Evolutionary conservation across 345 rosid species (phyloP), one percentile per base, ranked within the genome.

Genomic region (Populus davidiana): DNA sequence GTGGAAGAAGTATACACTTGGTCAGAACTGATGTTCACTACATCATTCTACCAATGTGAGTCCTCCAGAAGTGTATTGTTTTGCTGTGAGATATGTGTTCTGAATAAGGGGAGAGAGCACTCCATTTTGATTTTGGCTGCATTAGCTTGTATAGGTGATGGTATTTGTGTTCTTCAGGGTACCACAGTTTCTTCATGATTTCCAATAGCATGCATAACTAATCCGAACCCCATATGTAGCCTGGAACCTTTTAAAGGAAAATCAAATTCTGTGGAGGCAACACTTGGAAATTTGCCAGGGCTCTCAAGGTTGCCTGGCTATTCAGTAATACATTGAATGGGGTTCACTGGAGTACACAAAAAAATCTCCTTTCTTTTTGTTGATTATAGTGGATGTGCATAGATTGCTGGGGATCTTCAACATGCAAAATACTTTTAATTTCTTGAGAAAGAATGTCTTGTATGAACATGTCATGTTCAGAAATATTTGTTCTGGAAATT

Each of bases 221-320:
- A 71, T 70, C 49, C 73, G 27, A 70, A 44, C 35, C 35, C 39
- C 41, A 67, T 44, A 5, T 18, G 27, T 72, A n/a, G 62, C 67
- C 47, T 67, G 78, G 79, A 65, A 75, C 41, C 69, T 75, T 56
- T 77, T 71, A 77, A 83, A 76, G 81, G 82, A 39, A 71, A 81
- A 47, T 71, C 83, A 54, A 67, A 31, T 75, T 78, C 70, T 77
- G 43, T 82, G 59, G 67, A 69, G 75, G 76, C 77, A 10, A 73
- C 77, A 39, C 77, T 81, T 76, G 41, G 75, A 66, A 71, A 41
- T 82, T 71, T 69, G 52, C 80, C 83, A 65, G 76, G 81, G 86
- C 81, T 78, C 61, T 63, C 76, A 76, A 73, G 79, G 68, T 79
- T 65, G 78, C 82, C 78, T 77, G 84, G 74, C 81, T 79, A 72